These are phyloP conservation scores for Pelargonium fulgidum DNA, from an alignment of 441 rosid genomes.

Conservation along the genomic window DNA sequence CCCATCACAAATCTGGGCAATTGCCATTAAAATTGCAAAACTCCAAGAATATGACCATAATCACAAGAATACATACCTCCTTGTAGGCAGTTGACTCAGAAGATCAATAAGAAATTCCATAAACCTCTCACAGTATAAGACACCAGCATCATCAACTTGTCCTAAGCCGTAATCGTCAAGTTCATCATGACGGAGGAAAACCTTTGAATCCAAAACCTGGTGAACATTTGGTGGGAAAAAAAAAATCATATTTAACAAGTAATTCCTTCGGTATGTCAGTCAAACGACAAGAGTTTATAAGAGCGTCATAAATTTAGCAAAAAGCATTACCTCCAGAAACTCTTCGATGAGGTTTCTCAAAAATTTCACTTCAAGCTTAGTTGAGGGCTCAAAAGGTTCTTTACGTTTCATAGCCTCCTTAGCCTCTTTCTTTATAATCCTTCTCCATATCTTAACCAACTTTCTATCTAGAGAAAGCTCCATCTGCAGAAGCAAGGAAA, in stretches of 20 bases:
- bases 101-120: slow-evolving; percentile 96
- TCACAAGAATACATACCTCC: slow-evolving; percentile 49
- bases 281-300: not conserved
- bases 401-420: slow-evolving; percentile 58
- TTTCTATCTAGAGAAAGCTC: slow-evolving; percentile 83
- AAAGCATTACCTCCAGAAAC: slow-evolving; percentile 66
- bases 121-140: slow-evolving; percentile 90
- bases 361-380: slow-evolving; percentile 63
- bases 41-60: not conserved
- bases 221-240: not conserved
- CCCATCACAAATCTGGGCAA: not conserved
- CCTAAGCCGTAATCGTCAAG: slow-evolving; percentile 32
- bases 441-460: slow-evolving; percentile 83
- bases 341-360: slow-evolving; percentile 81
- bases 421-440: slow-evolving; percentile 67
- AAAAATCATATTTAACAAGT: not conserved
- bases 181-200: slow-evolving; percentile 42
- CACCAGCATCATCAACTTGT: slow-evolving; percentile 61
- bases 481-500: slow-evolving; percentile 48
- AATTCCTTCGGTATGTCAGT: not conserved
- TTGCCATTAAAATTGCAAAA: not conserved
- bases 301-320: not conserved
- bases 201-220: slow-evolving; percentile 73
- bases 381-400: slow-evolving; percentile 51
- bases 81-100: slow-evolving; percentile 94